phyloP scores from a whole-genome alignment of 2,329 filamentous ascomycete species.

The Zymoseptoria ardabiliae region DNA sequence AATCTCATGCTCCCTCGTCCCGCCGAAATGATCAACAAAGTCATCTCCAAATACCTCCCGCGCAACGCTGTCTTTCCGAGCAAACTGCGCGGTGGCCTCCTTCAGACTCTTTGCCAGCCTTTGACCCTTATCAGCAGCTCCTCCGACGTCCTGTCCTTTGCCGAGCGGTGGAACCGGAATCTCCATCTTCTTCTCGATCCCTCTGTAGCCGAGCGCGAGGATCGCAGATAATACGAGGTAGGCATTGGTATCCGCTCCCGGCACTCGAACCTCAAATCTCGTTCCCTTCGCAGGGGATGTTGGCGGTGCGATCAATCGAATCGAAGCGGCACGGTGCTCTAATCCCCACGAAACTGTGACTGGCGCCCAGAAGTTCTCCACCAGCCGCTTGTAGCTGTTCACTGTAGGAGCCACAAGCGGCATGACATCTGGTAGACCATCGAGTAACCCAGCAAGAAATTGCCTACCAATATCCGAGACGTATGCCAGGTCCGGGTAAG shows the following conservation, averaged over 20 bases:
- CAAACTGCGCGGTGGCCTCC: constrained; percentile 76
- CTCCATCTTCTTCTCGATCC: constrained; percentile 83
- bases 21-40: constrained; percentile 93
- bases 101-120: constrained; percentile 76
- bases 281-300: constrained; percentile 79
- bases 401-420: constrained; percentile 87
- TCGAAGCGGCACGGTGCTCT: constrained; percentile 86
- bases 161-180: constrained; percentile 76
- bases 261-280: constrained; percentile 84
- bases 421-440: constrained; percentile 91
- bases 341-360: constrained; percentile 96
- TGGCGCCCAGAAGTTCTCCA: constrained; percentile 98
- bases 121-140: constrained; percentile 61
- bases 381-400: constrained; percentile 95
- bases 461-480: constrained; percentile 85
- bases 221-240: constrained; percentile 82
- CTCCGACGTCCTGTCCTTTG: constrained; percentile 75
- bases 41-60: constrained; percentile 87
- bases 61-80: constrained; percentile 72
- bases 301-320: constrained; percentile 82
- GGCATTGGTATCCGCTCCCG: constrained; percentile 89
- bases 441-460: constrained; percentile 84
- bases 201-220: constrained; percentile 80
- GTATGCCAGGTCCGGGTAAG: constrained; percentile 66
- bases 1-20: constrained; percentile 86